Conservation (phyloP, 2,329 filamentous ascomycete species). For the Diaporthe citrichinensis region DNA sequence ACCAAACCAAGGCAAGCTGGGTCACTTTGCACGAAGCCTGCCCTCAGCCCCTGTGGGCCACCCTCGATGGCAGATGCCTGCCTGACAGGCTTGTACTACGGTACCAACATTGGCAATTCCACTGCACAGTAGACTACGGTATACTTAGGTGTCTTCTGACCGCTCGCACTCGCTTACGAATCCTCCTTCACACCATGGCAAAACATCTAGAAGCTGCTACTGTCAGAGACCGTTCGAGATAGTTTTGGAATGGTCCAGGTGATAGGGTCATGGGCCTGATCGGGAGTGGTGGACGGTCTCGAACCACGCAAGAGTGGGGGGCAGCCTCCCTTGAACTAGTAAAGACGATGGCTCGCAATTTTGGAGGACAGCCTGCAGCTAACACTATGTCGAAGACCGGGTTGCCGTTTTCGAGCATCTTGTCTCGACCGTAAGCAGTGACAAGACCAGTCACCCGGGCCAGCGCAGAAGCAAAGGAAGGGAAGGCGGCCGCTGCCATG, state of each 20-base stretch:
- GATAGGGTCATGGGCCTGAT: not conserved
- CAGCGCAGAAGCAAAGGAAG: not conserved
- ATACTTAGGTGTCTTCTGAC: not conserved
- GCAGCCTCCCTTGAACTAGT: not conserved
- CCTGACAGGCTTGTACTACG: not conserved
- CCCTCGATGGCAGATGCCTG: not conserved
- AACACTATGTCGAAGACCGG: not conserved
- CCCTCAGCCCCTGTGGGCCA: not conserved
- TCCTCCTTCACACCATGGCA: not conserved
- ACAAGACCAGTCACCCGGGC: not conserved
- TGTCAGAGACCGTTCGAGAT: no score
- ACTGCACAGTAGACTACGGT: no score
- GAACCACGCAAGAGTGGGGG: not conserved
- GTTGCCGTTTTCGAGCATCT: not conserved
- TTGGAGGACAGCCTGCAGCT: not conserved
- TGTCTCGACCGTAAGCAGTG: not conserved
- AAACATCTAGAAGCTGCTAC: not conserved
- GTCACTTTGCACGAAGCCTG: not conserved
- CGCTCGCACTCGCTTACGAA: not conserved
- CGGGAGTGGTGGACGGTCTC: not conserved
- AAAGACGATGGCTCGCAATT: not conserved
- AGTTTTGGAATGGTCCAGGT: not conserved
- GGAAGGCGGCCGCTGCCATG: not conserved
- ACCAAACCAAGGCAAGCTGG: not conserved
- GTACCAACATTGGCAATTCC: not conserved